Evolutionary conservation across 2,329 filamentous ascomycete species (phyloP), one percentile per base, ranked within the genome.

Genomic region (Alternaria sp.): DNA sequence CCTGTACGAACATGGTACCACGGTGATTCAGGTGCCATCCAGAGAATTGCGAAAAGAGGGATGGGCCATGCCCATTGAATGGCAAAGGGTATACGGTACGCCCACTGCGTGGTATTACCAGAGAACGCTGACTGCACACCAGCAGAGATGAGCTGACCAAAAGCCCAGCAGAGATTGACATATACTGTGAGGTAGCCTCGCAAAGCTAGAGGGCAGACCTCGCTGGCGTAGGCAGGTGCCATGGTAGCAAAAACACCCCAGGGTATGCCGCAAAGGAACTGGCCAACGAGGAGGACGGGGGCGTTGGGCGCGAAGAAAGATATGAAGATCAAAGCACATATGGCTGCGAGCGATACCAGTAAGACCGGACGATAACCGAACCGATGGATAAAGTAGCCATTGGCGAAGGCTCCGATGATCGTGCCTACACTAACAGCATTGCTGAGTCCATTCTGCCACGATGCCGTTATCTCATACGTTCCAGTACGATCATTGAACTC

Each of bases 11-110:
- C 87, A 16, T 91, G 83, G 88, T 88, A 91, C 88, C 88, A 90
- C 1, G 88, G 88, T 8, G 85, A 66, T n/a, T 65, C 62, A 0
- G 66, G 65, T 14, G 64, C 64, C 44, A 61, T 48, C 36, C 34
- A 61, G 39, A 57, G 41, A 5, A 56, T 34, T 5, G 51, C 24
- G 7, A 63, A 57, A 14, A 63, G 57, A 26, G 61, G 61, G 9
- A 0, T 88, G 86, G 61, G 57, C 89, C 89, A 91, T 77, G 91
- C 88, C 89, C 90, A 92, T 78, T 92, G 89, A 28, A 90, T 78
- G 0, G 85, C 88, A 67, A 89, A 92, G 3, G 74, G 75, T 41
- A 90, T 88, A 32, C 87, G 83, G 72, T 89, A 90, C 0, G 86
- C 83, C 87, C 87, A 89, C 72, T 91, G 81, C 64, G 89, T 59